Evolutionary conservation across 768 basidiomycete species (phyloP).

Genomic region (Cystoderma amianthinum): DNA sequence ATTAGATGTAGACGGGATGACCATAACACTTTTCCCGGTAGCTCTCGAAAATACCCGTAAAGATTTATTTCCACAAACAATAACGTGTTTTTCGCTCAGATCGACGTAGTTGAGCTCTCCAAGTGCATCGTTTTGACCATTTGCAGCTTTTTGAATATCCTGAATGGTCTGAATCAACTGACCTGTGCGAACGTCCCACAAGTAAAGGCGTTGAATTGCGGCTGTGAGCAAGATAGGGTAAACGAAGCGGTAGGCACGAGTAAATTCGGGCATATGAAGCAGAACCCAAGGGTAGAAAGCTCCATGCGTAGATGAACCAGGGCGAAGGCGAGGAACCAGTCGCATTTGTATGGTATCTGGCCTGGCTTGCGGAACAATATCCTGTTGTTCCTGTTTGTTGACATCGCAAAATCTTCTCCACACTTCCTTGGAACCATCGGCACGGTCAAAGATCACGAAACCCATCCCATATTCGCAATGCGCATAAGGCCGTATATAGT

Average conservation of each 20-base stretch:
- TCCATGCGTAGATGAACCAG: constrained; percentile 24
- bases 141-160: constrained; percentile 24
- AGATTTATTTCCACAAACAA: constrained; percentile 46
- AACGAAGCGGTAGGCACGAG: constrained; percentile 57
- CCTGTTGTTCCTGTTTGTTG: constrained; percentile 1
- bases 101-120: constrained; percentile 60
- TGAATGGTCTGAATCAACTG: constrained; percentile 39
- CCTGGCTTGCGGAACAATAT: constrained; percentile 2
- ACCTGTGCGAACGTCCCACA: constrained; percentile 59
- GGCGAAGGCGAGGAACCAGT: background rate
- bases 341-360: background rate
- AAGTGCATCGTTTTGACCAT: constrained; percentile 13
- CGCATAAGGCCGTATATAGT: constrained; percentile 40
- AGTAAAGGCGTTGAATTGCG: constrained; percentile 33
- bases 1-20: background rate
- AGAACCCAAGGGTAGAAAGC: constrained; percentile 61
- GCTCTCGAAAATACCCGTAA: background rate
- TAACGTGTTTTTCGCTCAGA: constrained; percentile 46
- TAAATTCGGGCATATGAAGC: constrained; percentile 34
- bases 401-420: constrained; percentile 46
- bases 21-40: background rate
- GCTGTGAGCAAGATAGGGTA: constrained; percentile 60
- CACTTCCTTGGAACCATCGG: constrained; percentile 54
- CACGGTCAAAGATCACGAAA: constrained; percentile 64
- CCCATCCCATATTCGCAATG: constrained; percentile 73